Percentiles rank a stretch among this genome's conserved stretches.
Evolutionary conservation across 225 moss, liverwort and hornwort genomes (phyloP).

Genomic region (Physcomitrellopsis africana): DNA sequence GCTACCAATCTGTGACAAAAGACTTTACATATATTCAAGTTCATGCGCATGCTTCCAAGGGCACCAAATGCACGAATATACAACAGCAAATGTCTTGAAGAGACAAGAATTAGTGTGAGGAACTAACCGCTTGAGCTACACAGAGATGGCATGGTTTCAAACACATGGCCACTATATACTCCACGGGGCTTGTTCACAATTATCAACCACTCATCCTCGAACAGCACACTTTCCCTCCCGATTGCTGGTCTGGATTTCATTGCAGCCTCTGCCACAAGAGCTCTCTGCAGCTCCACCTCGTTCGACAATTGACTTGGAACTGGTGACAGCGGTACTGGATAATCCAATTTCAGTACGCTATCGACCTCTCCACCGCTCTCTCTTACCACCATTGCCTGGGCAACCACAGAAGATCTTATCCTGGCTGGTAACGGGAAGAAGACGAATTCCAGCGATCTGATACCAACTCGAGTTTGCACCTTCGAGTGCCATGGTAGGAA

Average conservation of each 20-base stretch:
- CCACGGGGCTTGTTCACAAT: constrained; percentile 92
- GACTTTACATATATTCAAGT: too few species aligned
- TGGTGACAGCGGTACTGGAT: constrained; percentile 80
- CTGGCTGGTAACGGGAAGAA: constrained; percentile 15
- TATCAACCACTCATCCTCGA: constrained; percentile 88
- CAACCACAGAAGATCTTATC: constrained; percentile 30
- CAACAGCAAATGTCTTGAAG: constrained; percentile 4
- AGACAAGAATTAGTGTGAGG: constrained; percentile 3
- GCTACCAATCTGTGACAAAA: too few species aligned
- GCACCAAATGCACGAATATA: not conserved
- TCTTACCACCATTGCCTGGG: constrained; percentile 13
- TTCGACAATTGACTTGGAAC: constrained; percentile 72
- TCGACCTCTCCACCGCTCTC: constrained; percentile 29
- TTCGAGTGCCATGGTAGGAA: constrained; percentile 4
- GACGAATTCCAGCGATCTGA: constrained; percentile 21
- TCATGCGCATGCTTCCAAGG: too few species aligned
- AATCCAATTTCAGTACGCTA: constrained; percentile 37
- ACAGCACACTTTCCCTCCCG: constrained; percentile 61
- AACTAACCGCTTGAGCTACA: constrained; percentile 43
- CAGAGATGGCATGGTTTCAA: constrained; percentile 65
- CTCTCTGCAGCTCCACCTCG: constrained; percentile 81
- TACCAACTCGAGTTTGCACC: constrained; percentile 13
- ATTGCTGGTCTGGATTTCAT: constrained; percentile 78
- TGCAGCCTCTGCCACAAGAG: constrained; percentile 82
- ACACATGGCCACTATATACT: constrained; percentile 86